Evolutionary conservation across 345 rosid genomes (phyloP).

Genomic region (Bretschneidera sinensis): DNA sequence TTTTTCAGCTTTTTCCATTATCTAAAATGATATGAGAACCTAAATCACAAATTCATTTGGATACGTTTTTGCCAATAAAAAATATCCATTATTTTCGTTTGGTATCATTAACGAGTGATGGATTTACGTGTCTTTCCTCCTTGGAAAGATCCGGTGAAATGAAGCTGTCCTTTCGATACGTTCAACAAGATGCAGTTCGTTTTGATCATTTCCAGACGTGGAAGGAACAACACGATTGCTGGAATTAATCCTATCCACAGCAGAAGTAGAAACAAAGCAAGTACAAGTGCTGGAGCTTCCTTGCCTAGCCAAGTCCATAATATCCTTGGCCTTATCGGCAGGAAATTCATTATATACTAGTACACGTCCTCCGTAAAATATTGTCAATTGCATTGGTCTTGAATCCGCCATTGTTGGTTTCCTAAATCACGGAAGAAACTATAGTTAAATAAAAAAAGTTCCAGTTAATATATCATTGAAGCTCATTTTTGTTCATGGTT

Average conservation of each 20-base stretch:
- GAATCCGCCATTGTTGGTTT: conserved; percentile 19
- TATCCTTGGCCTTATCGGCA: conserved; percentile 46
- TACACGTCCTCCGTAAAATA: conserved; percentile 57
- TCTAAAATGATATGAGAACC: too few relatives aligned
- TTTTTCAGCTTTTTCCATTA: too few relatives aligned
- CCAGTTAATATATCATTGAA: too few relatives aligned
- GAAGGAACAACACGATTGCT: conserved; percentile 23
- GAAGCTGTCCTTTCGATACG: conserved; percentile 54
- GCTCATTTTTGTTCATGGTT: too few relatives aligned
- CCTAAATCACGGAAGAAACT: conserved; percentile 14
- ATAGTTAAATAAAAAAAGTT: too few relatives aligned
- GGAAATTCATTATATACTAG: conserved; percentile 45
- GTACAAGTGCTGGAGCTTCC: conserved; percentile 4
- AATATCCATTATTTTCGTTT: too few relatives aligned
- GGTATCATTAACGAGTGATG: too few relatives aligned
- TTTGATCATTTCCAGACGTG: conserved; percentile 14
- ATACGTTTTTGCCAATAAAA: neutral
- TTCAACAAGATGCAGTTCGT: conserved; percentile 18
- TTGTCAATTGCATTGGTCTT: conserved; percentile 44
- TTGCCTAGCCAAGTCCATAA: conserved; percentile 39
- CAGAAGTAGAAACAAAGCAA: conserved; percentile 9
- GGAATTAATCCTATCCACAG: conserved; percentile 1
- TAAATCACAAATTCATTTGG: too few relatives aligned
- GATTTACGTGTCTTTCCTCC: conserved; percentile 82
- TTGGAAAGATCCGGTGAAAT: conserved; percentile 60